These are phyloP conservation scores for Cladosporium sp. DNA, from an alignment of 2,329 filamentous ascomycete species.

Conservation along the genomic window DNA sequence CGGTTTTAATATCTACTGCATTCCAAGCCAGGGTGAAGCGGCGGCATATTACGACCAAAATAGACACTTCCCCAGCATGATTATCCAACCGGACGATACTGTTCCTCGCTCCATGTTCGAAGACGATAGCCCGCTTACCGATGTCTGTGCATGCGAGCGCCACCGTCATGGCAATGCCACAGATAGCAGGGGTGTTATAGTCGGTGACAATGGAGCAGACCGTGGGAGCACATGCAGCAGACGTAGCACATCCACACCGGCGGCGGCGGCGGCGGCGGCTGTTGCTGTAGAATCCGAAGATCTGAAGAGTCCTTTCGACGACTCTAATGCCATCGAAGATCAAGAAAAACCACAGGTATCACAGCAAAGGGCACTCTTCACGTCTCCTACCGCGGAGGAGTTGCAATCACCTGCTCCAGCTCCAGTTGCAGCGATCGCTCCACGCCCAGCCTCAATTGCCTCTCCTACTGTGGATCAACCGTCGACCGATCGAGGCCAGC, in stretches of 20 bases:
- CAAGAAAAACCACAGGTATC: neutral
- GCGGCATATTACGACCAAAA: slow-evolving; percentile 29
- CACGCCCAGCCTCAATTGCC: no score
- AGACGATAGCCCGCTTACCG: slow-evolving; percentile 10
- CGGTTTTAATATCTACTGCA: slow-evolving; percentile 28
- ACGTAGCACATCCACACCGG: neutral
- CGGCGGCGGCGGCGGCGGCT: neutral
- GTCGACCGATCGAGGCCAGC: neutral
- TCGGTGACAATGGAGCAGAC: neutral
- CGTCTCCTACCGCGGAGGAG: slow-evolving; percentile 5
- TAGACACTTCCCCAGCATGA: slow-evolving; percentile 19
- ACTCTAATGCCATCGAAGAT: neutral
- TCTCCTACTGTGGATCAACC: no score
- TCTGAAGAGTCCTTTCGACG: slow-evolving; percentile 7
- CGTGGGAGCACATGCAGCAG: neutral
- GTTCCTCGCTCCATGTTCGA: slow-evolving; percentile 7
- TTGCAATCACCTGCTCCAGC: slow-evolving; percentile 1
- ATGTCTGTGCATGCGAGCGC: slow-evolving; percentile 11
- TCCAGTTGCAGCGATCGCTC: neutral
- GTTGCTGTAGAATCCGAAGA: neutral
- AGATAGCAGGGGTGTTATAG: neutral
- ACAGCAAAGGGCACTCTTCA: slow-evolving; percentile 2
- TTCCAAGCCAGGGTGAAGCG: slow-evolving; percentile 30
- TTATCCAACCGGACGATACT: slow-evolving; percentile 10
- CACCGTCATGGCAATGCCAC: slow-evolving; percentile 3